A percentile compares a stretch with the other conserved stretches of the same genome.
phyloP scores from a whole-genome alignment of 2,329 filamentous ascomycete species.

The Neonectria sp. region DNA sequence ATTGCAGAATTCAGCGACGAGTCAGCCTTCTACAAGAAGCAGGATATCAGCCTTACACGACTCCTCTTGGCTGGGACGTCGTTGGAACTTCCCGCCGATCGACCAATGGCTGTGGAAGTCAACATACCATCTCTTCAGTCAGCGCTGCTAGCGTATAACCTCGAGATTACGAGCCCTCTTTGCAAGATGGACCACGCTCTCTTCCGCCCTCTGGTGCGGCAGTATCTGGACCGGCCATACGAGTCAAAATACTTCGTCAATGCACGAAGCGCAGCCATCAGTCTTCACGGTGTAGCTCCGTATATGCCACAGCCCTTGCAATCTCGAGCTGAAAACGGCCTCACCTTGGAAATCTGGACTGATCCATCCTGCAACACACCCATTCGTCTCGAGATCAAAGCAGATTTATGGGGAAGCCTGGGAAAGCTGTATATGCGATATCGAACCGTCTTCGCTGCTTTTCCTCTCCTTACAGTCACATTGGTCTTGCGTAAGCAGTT shows the following conservation, averaged over 20 bases:
- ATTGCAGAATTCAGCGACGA: constrained; percentile 89
- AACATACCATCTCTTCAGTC: constrained; percentile 89
- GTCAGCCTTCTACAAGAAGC: constrained; percentile 74
- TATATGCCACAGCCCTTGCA: constrained; percentile 88
- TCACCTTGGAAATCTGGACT: constrained; percentile 93
- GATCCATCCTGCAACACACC: constrained; percentile 88
- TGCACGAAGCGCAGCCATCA: constrained; percentile 83
- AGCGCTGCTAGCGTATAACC: constrained; percentile 87
- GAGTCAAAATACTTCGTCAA: constrained; percentile 99
- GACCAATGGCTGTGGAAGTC: constrained; percentile 86
- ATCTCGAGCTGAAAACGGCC: constrained; percentile 70
- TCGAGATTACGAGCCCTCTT: constrained; percentile 76
- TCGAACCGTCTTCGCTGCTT: constrained; percentile 93
- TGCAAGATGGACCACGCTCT: constrained; percentile 75
- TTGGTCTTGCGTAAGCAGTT: constrained; percentile 95
- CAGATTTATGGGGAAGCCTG: constrained; percentile 87
- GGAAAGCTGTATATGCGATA: constrained; percentile 98
- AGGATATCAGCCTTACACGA: constrained; percentile 77
- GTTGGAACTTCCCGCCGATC: constrained; percentile 77
- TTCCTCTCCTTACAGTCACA: constrained; percentile 91
- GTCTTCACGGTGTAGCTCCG: constrained; percentile 91
- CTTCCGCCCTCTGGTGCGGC: constrained; percentile 88
- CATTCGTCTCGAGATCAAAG: constrained; percentile 80
- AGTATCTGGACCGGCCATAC: constrained; percentile 90
- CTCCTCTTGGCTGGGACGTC: constrained; percentile 81